A percentile compares a stretch with the other conserved stretches of the same genome.
Conservation (phyloP, 257 asterid species). For the Capsicum rhomboideum region DNA sequence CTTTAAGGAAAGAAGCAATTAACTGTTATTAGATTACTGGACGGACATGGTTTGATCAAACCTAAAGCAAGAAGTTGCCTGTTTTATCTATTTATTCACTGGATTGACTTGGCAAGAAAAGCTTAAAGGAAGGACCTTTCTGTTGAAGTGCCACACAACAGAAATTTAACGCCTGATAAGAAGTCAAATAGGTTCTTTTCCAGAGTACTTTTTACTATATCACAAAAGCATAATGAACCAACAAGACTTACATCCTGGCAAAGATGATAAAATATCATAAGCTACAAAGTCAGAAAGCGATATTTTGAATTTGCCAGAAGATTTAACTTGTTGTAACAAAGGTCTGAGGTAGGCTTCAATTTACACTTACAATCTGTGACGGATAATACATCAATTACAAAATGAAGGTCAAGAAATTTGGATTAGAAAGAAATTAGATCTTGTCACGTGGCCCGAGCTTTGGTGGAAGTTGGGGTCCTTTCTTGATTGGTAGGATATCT, state of each 20-base stretch:
- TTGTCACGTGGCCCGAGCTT: slow-evolving; percentile 77
- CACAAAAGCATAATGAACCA: not conserved
- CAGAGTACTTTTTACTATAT: not conserved
- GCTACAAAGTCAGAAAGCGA: not conserved
- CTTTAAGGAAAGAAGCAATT: not conserved
- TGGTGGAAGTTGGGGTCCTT: slow-evolving; percentile 95
- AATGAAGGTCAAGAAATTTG: slow-evolving; percentile 4
- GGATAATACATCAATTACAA: slow-evolving; percentile 22
- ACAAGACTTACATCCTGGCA: not conserved
- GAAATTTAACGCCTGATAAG: not conserved
- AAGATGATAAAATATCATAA: not conserved
- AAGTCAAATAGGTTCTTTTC: not conserved
- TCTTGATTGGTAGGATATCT: slow-evolving; percentile 83
- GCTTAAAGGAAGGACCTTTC: not conserved
- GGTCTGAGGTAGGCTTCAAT: slow-evolving; percentile 25
- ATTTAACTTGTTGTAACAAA: not conserved
- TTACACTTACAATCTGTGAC: slow-evolving; percentile 50
- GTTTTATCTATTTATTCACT: not conserved
- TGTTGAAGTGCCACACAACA: not conserved
- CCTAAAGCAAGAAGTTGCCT: not conserved
- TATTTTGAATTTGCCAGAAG: not conserved
- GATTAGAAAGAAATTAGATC: slow-evolving; percentile 28
- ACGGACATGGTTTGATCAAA: not conserved
- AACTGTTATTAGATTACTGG: not conserved
- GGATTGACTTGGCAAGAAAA: not conserved